Percentiles rank a stretch among this genome's conserved stretches.
These are phyloP conservation scores for Hordeum marinum DNA, from an alignment of 176 grass and related monocot genomes.

Conservation along the genomic window DNA sequence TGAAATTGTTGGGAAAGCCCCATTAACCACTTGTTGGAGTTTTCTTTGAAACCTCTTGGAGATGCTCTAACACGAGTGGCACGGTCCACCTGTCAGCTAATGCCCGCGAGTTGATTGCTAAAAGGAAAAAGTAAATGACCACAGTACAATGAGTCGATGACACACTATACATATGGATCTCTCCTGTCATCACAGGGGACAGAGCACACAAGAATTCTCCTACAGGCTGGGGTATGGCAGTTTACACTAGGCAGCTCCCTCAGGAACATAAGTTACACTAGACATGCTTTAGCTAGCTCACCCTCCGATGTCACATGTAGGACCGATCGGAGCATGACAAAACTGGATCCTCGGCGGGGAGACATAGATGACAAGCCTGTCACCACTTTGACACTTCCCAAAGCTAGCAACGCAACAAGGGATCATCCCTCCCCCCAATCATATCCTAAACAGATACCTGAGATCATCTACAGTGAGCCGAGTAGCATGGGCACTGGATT, in stretches of 20 bases:
- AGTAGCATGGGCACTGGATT: conserved; percentile 49
- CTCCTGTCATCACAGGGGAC: background rate
- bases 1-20: no score
- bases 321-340: conserved; percentile 25
- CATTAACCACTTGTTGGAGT: no score
- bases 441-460: conserved; percentile 75
- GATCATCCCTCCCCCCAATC: conserved; percentile 18
- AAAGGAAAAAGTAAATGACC: background rate
- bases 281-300: conserved; percentile 1
- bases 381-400: background rate
- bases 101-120: background rate
- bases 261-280: background rate
- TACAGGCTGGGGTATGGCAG: conserved; percentile 5
- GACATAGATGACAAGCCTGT: conserved; percentile 4
- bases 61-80: no score
- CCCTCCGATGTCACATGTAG: conserved; percentile 10
- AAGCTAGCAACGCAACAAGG: background rate
- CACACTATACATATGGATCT: conserved; percentile 11
- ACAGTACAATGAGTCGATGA: background rate
- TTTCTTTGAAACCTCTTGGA: no score
- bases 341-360: conserved; percentile 15
- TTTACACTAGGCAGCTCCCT: background rate
- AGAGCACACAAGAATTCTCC: background rate
- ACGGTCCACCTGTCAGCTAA: no score
- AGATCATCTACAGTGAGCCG: conserved; percentile 86